Evolutionary conservation across 2,329 filamentous ascomycete genomes (phyloP).

Genomic region (Harringtonia aguacate): DNA sequence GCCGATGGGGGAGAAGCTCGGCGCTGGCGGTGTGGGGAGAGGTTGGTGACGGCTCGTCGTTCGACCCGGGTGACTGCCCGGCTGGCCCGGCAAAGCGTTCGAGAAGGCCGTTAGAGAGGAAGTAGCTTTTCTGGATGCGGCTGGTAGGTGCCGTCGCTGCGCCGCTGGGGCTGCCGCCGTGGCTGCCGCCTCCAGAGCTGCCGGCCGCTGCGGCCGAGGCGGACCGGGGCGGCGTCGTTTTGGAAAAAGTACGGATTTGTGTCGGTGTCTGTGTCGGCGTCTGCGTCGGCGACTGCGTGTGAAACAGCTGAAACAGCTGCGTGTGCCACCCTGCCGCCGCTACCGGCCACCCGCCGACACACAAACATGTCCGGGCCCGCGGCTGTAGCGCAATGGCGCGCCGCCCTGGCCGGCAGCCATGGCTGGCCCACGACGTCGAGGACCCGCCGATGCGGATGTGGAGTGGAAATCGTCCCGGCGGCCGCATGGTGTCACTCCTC

Average conservation of each 20-base stretch:
- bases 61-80: no score
- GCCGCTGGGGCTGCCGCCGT: neutral
- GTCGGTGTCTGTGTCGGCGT: no score
- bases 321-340: neutral
- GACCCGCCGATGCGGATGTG: neutral
- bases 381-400: neutral
- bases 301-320: neutral
- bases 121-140: constrained; percentile 20
- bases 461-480: constrained; percentile 2
- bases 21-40: neutral
- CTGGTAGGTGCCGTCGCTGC: constrained; percentile 8
- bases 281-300: neutral
- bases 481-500: constrained; percentile 3
- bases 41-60: no score
- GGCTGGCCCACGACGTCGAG: no score
- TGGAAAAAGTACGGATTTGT: constrained; percentile 13
- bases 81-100: constrained; percentile 12
- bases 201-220: constrained; percentile 10
- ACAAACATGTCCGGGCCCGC: neutral
- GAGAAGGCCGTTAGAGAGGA: constrained; percentile 22
- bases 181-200: no score
- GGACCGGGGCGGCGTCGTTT: constrained; percentile 11
- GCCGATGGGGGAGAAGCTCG: constrained; percentile 10
- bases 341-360: neutral
- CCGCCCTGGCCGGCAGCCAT: neutral